Evolutionary conservation across 1,284 basidiomycete species (phyloP), one percentile per base, ranked within the genome.

Genomic region (Cerrena zonata): DNA sequence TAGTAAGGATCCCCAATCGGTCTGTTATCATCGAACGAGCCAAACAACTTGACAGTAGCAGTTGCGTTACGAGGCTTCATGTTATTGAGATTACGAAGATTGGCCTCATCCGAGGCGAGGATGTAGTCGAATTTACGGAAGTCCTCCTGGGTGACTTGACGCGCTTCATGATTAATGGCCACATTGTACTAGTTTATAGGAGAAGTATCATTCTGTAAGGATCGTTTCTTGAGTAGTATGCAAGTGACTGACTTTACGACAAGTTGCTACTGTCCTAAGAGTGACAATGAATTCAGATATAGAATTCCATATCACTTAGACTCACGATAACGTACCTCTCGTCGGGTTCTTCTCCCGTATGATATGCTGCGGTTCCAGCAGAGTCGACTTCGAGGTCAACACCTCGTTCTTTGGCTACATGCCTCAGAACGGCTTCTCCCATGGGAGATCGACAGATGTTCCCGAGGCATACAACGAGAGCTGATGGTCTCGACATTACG

Each of bases 401-500:
- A 10, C 80, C 80, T 39, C 86, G 78, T 59, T 82, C 75, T 47
- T 72, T 69, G 4, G 84, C 85, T 51, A 81, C 72, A 48, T 84
- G 73, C 49, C 65, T 69, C 18, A 89, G 72, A 25, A 89, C 84
- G 4, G 86, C 88, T 66, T 89, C 86, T 26, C 87, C 87, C 78
- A 90, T 86, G 1, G 86, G 87, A 26, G 85, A 87, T 38, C 86
- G 79, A 61, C 86, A 88, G 52, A 89, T 88, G 63, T 89, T 89
- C 15, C 86, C 86, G 26, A 89, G 69, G 59, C 88, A 90, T 36
- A 89, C 85, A 51, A 89, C 67, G 37, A 90, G 77, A 26, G 83
- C 83, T 45, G 73, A 74, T 2, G 61, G 63, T 34, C 30, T n/a
- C n/a, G n/a, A n/a, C n/a, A n/a, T n/a, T n/a, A n/a, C n/a, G n/a